Percentiles rank a stretch among this genome's conserved stretches.
Evolutionary conservation across 2,329 filamentous ascomycete genomes (phyloP).

Genomic region (Thelonectria rubi): DNA sequence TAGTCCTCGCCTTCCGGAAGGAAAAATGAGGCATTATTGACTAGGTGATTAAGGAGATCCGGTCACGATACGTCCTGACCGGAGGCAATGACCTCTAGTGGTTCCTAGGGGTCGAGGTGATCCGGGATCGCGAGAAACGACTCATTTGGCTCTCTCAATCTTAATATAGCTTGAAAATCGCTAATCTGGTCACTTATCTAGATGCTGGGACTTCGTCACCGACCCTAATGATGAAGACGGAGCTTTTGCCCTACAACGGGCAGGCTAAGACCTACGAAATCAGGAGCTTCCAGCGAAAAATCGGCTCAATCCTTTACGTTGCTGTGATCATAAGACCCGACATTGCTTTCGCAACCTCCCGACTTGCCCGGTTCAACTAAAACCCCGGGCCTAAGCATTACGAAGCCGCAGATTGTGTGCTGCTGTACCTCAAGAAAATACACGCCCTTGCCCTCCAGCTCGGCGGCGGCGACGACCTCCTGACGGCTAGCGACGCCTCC

Average conservation of each 20-base stretch:
- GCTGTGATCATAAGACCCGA: no score
- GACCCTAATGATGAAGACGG: background rate
- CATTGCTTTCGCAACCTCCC: conserved; percentile 1
- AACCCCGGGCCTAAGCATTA: conserved; percentile 9
- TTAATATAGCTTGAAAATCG: no score
- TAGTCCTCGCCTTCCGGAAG: background rate
- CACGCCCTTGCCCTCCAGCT: background rate
- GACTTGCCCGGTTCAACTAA: conserved; percentile 6
- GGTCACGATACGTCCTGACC: background rate
- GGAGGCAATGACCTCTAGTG: background rate
- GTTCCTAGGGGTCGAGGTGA: conserved; percentile 1
- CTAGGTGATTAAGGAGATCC: background rate
- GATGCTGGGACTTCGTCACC: background rate
- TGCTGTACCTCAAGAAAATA: conserved; percentile 4
- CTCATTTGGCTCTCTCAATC: no score
- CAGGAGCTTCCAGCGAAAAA: no score
- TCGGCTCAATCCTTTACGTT: no score
- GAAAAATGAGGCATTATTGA: background rate
- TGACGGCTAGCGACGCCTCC: no score
- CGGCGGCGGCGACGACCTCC: background rate
- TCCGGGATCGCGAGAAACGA: background rate
- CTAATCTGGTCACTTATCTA: background rate
- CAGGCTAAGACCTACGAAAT: no score
- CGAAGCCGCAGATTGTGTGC: background rate
- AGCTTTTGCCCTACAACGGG: background rate